A percentile compares a stretch with the other conserved stretches of the same genome.
These are phyloP conservation scores for Daldinia grandis DNA, from an alignment of 495 filamentous ascomycete genomes.

Conservation along the genomic window DNA sequence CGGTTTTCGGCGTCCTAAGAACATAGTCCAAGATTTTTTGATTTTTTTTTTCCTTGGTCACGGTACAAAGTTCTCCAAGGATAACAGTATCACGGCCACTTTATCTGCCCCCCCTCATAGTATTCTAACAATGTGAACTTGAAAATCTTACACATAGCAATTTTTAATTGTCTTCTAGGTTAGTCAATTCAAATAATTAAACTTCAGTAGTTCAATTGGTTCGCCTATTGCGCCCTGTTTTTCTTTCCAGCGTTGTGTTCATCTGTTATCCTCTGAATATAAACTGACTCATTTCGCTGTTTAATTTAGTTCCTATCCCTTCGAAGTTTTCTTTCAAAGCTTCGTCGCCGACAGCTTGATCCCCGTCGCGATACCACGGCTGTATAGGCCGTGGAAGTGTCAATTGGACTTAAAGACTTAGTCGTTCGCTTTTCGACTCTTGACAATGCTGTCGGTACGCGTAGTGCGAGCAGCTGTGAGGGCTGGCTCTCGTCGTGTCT, in stretches of 20 bases:
- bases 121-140: slow-evolving; percentile 39
- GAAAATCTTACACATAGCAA: slow-evolving; percentile 13
- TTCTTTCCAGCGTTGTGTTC: neutral
- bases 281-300: slow-evolving; percentile 25
- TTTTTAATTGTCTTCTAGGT: slow-evolving; percentile 1
- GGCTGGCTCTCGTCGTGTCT: slow-evolving; percentile 55
- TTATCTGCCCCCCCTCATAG: slow-evolving; percentile 37
- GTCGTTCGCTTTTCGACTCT: slow-evolving; percentile 10
- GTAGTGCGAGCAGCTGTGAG: slow-evolving; percentile 45
- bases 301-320: slow-evolving; percentile 22
- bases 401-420: slow-evolving; percentile 19
- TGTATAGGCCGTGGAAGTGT: slow-evolving; percentile 40
- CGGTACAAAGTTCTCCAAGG: slow-evolving; percentile 18
- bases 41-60: slow-evolving; percentile 36
- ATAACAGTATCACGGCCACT: slow-evolving; percentile 36
- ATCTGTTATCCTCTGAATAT: slow-evolving; percentile 7
- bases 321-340: slow-evolving; percentile 25
- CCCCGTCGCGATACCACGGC: slow-evolving; percentile 38
- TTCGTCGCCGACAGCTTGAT: slow-evolving; percentile 38
- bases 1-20: slow-evolving; percentile 38
- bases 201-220: slow-evolving; percentile 29
- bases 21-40: slow-evolving; percentile 25
- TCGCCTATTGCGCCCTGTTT: slow-evolving; percentile 4
- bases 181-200: slow-evolving; percentile 39
- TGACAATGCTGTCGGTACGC: slow-evolving; percentile 33